Conservation (phyloP, 345 rosid genomes). For the Salix purpurea region DNA sequence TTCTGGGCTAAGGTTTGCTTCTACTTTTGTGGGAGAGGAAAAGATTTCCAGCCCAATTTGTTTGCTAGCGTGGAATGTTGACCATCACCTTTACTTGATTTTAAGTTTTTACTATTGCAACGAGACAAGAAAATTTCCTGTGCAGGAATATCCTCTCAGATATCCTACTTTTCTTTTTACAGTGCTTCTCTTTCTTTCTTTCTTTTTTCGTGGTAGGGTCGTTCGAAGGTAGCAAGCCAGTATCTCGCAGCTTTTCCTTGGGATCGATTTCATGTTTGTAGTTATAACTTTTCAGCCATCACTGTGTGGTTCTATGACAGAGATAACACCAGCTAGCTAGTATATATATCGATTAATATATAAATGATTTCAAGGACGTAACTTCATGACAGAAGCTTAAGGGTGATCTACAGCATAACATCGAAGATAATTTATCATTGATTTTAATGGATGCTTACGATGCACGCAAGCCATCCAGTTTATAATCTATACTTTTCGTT, state of each 20-base stretch:
- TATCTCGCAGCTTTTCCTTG: no score
- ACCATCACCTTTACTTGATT: background rate
- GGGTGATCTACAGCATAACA: background rate
- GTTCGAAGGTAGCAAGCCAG: no score
- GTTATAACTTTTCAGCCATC: no score
- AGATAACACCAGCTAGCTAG: no score
- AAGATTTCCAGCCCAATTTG: background rate
- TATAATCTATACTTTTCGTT: background rate
- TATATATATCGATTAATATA: no score
- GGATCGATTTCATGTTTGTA: no score
- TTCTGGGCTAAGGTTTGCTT: background rate
- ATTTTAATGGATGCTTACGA: background rate
- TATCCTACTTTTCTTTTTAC: background rate
- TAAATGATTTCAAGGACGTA: no score
- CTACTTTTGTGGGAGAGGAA: background rate
- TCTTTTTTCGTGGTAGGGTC: no score
- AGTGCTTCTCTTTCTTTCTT: no score
- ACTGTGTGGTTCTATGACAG: no score
- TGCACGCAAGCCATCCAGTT: background rate
- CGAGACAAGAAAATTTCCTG: background rate
- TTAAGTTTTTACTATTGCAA: background rate
- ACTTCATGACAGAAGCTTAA: background rate
- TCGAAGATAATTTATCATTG: background rate
- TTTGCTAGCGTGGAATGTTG: background rate
- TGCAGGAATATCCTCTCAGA: background rate